A percentile compares a stretch with the other conserved stretches of the same genome.
These are phyloP conservation scores for Aureobasidium mangrovei DNA, from an alignment of 2,329 filamentous ascomycete species.

Conservation along the genomic window DNA sequence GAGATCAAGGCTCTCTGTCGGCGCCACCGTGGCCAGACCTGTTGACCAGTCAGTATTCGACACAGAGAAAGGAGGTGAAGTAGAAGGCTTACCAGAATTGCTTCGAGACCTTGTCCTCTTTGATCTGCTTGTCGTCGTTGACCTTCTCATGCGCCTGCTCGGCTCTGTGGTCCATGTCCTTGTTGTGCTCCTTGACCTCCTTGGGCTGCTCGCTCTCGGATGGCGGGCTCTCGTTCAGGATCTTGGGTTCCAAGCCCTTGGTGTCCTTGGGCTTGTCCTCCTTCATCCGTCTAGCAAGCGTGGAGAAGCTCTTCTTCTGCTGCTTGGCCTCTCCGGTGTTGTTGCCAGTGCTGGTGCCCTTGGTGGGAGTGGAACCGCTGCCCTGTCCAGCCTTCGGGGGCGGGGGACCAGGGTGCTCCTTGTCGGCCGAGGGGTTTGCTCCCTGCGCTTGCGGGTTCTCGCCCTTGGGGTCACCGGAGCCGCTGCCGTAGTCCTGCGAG, in stretches of 20 bases:
- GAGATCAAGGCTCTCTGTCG: conserved; percentile 12
- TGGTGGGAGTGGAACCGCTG: conserved; percentile 24
- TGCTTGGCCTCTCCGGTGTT: conserved; percentile 15
- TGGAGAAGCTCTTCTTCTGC: conserved; percentile 15
- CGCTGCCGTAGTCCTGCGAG: conserved; percentile 35
- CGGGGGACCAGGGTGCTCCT: conserved; percentile 39
- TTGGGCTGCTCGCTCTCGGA: conserved; percentile 22
- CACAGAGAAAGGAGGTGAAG: background rate
- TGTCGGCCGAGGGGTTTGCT: conserved; percentile 29
- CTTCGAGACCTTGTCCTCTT: conserved; percentile 35
- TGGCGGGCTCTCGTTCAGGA: conserved; percentile 31
- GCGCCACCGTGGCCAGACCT: conserved; percentile 13
- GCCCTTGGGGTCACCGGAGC: conserved; percentile 33
- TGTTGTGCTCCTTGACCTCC: conserved; percentile 36
- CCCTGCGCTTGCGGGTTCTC: conserved; percentile 37
- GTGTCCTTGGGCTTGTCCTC: conserved; percentile 15
- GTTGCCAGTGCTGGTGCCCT: conserved; percentile 19
- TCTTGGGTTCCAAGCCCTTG: conserved; percentile 35
- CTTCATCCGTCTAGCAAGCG: background rate
- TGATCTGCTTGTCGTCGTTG: conserved; percentile 30
- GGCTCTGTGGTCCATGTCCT: conserved; percentile 35
- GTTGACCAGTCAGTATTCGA: background rate
- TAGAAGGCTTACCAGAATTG: conserved; percentile 27
- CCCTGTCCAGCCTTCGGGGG: conserved; percentile 34
- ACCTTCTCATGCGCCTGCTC: conserved; percentile 34